A percentile compares a stretch with the other conserved stretches of the same genome.
Evolutionary conservation across 2,329 filamentous ascomycete species (phyloP).

Genomic region (Pseudopyricularia javanii): DNA sequence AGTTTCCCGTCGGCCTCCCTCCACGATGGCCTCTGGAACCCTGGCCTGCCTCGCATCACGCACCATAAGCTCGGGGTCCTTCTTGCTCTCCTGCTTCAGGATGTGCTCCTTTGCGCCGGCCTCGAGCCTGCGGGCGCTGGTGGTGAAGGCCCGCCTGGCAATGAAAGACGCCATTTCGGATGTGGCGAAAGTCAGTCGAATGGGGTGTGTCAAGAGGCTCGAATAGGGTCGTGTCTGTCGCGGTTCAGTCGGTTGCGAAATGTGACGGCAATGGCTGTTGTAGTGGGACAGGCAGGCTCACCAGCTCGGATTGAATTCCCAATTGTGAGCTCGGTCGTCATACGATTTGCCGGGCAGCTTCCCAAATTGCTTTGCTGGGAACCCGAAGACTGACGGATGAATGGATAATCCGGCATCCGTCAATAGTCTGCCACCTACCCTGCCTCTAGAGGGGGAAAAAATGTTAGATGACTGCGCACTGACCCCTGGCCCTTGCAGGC

Average conservation of each 20-base stretch:
- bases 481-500: neutral
- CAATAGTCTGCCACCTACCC: neutral
- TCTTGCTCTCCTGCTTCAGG: slow-evolving; percentile 47
- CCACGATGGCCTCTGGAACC: slow-evolving; percentile 7
- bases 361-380: neutral
- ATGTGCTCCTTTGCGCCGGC: slow-evolving; percentile 26
- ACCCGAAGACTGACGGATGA: neutral
- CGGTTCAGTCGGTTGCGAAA: neutral
- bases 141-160: slow-evolving; percentile 43
- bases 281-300: neutral
- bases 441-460: neutral
- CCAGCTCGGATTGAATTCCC: neutral
- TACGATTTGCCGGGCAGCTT: neutral
- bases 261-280: neutral
- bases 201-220: neutral
- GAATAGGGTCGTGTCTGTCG: neutral
- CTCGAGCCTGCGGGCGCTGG: slow-evolving; percentile 37
- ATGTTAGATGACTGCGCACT: neutral
- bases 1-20: neutral
- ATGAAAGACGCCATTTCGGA: slow-evolving; percentile 40
- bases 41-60: slow-evolving; percentile 12
- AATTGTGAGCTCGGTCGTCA: neutral
- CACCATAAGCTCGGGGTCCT: slow-evolving; percentile 34
- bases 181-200: neutral
- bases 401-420: neutral